Conservation (phyloP, 2,329 filamentous ascomycete species). For the Polytolypa hystricis region DNA sequence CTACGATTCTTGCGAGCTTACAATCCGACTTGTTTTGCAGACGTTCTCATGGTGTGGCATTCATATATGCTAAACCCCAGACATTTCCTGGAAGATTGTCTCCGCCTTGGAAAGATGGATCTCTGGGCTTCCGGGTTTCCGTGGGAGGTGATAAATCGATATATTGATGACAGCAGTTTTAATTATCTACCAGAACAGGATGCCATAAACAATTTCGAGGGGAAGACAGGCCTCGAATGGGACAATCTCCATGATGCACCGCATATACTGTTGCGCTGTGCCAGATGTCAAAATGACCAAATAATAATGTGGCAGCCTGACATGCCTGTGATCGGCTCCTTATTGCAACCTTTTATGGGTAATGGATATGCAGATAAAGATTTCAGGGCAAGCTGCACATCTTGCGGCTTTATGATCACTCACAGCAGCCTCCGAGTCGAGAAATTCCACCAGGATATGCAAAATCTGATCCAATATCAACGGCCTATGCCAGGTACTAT, state of each 20-base stretch:
- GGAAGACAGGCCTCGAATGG: constrained; percentile 45
- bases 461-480: constrained; percentile 35
- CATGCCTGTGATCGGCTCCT: constrained; percentile 9
- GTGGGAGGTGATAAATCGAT: constrained; percentile 48
- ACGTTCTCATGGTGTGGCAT: constrained; percentile 73
- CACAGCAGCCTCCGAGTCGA: constrained; percentile 50
- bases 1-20: neutral
- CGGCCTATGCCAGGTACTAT: constrained; percentile 59
- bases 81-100: constrained; percentile 61
- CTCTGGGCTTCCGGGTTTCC: constrained; percentile 56
- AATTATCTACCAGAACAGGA: constrained; percentile 41
- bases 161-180: constrained; percentile 48
- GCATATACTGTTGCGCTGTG: constrained; percentile 44
- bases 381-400: constrained; percentile 41
- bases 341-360: constrained; percentile 18
- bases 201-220: constrained; percentile 39
- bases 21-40: constrained; percentile 30
- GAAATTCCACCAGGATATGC: constrained; percentile 51
- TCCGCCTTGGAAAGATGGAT: constrained; percentile 46
- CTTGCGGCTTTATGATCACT: constrained; percentile 41
- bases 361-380: constrained; percentile 30
- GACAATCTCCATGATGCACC: constrained; percentile 44
- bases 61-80: constrained; percentile 67
- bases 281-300: constrained; percentile 37
- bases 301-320: constrained; percentile 49